These are phyloP conservation scores for Olyra latifolia DNA, from an alignment of 176 grass and related monocot species.

Conservation along the genomic window DNA sequence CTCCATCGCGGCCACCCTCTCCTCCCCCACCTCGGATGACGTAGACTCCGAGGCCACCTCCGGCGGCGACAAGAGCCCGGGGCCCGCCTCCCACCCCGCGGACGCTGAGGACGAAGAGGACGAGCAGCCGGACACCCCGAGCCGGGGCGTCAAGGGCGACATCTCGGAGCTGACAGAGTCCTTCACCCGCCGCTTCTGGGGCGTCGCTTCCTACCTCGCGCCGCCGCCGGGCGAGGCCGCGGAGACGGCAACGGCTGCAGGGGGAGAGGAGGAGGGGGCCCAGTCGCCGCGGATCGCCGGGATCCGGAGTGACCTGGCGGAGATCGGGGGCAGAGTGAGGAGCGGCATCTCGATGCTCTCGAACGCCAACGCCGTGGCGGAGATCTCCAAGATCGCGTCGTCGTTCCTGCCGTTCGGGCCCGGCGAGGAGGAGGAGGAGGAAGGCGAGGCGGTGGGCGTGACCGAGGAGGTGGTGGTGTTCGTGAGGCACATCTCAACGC, in stretches of 20 bases:
- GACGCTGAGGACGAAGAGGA: constrained; percentile 22
- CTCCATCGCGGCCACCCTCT: constrained; percentile 54
- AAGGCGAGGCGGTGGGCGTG: constrained; percentile 39
- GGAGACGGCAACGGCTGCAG: not conserved
- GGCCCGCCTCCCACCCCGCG: not conserved
- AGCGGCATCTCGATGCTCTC: constrained; percentile 77
- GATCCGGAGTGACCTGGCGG: constrained; percentile 73
- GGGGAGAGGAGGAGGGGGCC: not conserved
- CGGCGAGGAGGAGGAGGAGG: constrained; percentile 33
- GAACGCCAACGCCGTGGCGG: constrained; percentile 50
- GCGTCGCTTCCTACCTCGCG: constrained; percentile 72
- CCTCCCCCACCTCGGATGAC: constrained; percentile 29
- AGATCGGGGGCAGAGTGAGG: constrained; percentile 65
- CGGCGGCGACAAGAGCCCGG: constrained; percentile 21
- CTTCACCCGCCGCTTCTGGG: constrained; percentile 67
- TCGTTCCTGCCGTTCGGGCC: constrained; percentile 67
- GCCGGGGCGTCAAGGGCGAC: constrained; percentile 58
- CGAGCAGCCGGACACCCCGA: constrained; percentile 42
- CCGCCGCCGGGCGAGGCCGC: not conserved
- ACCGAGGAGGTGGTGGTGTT: constrained; percentile 66
- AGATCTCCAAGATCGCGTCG: constrained; percentile 75
- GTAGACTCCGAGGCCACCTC: constrained; percentile 10
- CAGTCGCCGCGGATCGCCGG: constrained; percentile 57
- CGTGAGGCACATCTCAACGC: constrained; percentile 56
- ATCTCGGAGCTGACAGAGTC: constrained; percentile 75